Evolutionary conservation across 129 eudicot genomes (phyloP).

Genomic region (Flaveria linearis): DNA sequence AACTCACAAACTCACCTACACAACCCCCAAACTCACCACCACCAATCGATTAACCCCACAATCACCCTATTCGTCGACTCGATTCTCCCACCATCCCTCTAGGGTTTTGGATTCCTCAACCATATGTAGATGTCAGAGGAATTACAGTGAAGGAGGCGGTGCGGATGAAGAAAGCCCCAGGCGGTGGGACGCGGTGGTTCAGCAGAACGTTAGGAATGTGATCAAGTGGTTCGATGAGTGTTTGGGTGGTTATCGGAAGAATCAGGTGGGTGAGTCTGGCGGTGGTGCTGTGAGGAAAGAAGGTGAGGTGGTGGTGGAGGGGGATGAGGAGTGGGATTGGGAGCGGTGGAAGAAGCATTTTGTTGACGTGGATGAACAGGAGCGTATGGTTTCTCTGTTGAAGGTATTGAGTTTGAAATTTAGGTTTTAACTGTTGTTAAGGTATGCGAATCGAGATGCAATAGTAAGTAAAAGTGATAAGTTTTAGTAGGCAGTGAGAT

Average conservation of each 20-base stretch:
- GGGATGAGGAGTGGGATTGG: conserved; percentile 75
- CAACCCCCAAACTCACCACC: conserved; percentile 35
- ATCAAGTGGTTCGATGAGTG: conserved; percentile 48
- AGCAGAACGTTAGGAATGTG: conserved; percentile 49
- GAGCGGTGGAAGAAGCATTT: conserved; percentile 88
- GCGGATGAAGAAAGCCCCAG: conserved; percentile 32
- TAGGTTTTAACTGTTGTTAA: not conserved
- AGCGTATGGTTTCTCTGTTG: conserved; percentile 56
- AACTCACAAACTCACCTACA: conserved; percentile 34
- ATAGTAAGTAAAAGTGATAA: not conserved
- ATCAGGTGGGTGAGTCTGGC: conserved; percentile 18
- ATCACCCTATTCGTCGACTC: conserved; percentile 33
- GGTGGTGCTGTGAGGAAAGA: conserved; percentile 8
- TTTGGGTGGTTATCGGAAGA: conserved; percentile 31
- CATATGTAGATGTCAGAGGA: conserved; percentile 50
- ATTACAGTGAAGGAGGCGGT: not conserved
- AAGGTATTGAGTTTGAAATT: conserved; percentile 46
- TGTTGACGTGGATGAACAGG: conserved; percentile 72
- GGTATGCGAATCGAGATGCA: not conserved
- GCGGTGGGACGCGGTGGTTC: conserved; percentile 61
- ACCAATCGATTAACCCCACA: conserved; percentile 26
- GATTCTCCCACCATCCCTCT: conserved; percentile 28
- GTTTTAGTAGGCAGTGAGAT: not conserved
- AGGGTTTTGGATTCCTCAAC: conserved; percentile 33
- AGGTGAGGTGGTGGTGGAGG: conserved; percentile 3